Evolutionary conservation across 345 rosid genomes (phyloP), one percentile per base, ranked within the genome.

Genomic region (Ceriops tagal): DNA sequence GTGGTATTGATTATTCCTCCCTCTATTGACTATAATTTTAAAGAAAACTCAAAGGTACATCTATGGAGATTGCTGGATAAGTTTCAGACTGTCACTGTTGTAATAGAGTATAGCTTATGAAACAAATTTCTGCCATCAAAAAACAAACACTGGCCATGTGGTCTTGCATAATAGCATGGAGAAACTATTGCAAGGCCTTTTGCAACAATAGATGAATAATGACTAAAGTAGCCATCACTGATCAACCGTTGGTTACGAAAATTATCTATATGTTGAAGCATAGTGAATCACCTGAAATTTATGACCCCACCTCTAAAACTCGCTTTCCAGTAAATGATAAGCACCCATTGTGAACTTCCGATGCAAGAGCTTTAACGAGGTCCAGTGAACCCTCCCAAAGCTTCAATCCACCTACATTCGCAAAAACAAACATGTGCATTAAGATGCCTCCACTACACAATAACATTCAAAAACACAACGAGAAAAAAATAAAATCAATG

Each of bases 361-460:
- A 73, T 26, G 71, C 87, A 24, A 92, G 88, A 75, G 96, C 86
- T 79, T 83, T 88, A 43, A 92, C 87, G 66, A 95, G 96, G 85
- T 95, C 99, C 26, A 92, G 62, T 13, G 99, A 95, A 61, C 97
- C 96, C 81, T 95, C 99, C 97, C 99, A 92, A 43, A 95, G 88
- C 83, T 95, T 95, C 65, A 95, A 84, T 43, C 99, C 99, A 0
- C 99, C 99, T 95, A 73, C 34, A 61, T 57, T 32, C 31, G 47
- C 37, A 39, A 66, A 7, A 27, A 20, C 35, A 34, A 72, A 57
- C 16, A 27, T 13, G 18, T 13, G 49, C 49, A 43, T 43, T 43
- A 43, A 43, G 49, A 43, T 13, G 18, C 49, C 49, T 43, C 59
- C 30, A 9, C 31, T 15, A 4, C 59, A 30, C 7, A 65, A n/a